A percentile compares a stretch with the other conserved stretches of the same genome.
These are phyloP conservation scores for Aspergillus sparsus DNA, from an alignment of 495 filamentous ascomycete genomes.

Conservation along the genomic window DNA sequence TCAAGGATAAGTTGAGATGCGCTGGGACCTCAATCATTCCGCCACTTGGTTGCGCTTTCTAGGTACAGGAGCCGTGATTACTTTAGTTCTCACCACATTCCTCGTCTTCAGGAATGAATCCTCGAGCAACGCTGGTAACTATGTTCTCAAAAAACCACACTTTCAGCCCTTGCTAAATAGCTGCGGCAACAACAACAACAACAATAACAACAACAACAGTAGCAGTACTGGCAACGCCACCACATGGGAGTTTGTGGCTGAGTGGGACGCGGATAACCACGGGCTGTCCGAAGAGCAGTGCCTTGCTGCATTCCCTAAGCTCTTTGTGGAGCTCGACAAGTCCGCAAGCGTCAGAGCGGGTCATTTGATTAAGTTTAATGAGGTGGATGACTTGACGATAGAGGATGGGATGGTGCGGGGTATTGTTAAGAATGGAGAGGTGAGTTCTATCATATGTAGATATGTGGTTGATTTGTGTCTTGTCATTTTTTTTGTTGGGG, in stretches of 20 bases:
- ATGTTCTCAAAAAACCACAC: slow-evolving; percentile 25
- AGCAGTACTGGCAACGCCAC: slow-evolving; percentile 17
- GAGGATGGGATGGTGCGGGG: slow-evolving; percentile 44
- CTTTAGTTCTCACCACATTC: slow-evolving; percentile 36
- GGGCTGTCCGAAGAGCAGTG: slow-evolving; percentile 46
- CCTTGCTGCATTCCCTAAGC: slow-evolving; percentile 44
- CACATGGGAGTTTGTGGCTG: slow-evolving; percentile 36
- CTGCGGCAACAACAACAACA: not conserved
- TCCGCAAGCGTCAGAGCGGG: slow-evolving; percentile 27
- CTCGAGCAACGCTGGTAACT: slow-evolving; percentile 27
- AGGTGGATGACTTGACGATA: slow-evolving; percentile 33
- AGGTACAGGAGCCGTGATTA: slow-evolving; percentile 32
- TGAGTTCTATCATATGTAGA: slow-evolving; percentile 22
- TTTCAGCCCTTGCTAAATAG: not conserved
- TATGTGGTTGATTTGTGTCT: not conserved
- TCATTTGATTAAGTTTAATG: slow-evolving; percentile 31
- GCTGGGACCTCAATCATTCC: too few species aligned
- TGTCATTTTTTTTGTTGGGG: not conserved
- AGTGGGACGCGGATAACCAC: slow-evolving; percentile 41
- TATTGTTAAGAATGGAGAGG: slow-evolving; percentile 45
- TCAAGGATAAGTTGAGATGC: too few species aligned
- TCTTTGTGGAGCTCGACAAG: slow-evolving; percentile 48
- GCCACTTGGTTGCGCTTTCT: slow-evolving; percentile 37
- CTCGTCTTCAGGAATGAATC: slow-evolving; percentile 25
- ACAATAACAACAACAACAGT: slow-evolving; percentile 1